Base-by-base conservation (phyloP, 306 rosid genomes). In the Fragaria nilgerrensis region DNA sequence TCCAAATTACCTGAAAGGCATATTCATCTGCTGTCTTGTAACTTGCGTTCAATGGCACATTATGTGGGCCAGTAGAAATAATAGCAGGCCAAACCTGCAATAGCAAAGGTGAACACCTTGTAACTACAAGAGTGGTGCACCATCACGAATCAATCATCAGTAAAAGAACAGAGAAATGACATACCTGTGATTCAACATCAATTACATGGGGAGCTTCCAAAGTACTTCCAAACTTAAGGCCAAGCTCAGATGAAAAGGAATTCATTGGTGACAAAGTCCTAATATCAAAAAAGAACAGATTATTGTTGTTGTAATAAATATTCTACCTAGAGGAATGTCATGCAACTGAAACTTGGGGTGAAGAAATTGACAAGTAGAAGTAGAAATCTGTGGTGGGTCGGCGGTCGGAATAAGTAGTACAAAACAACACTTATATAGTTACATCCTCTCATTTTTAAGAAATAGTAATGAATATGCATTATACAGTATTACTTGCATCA, bases 181-280 rank as follows among this genome's bases (percentile, higher is more conserved):
- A 63, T 65, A 90, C 98, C 95, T 94, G 98, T 53, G 96, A 84
- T 68, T 89, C 89, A 84, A 87, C 83, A 84, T 89, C 95, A 87
- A 94, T 88, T 48, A 94, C 96, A 81, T 94, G 98, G 50, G 98
- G 95, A 80, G 98, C 97, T 88, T 94, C 97, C 58, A 94, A 90
- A 83, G 85, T 84, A 82, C 91, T 89, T 82, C 88, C 96, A 82
- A 94, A 94, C 79, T 87, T 89, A 83, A 88, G 86, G 78, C 97
- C 98, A 63, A 94, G 98, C 87, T 94, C 98, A 47, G 97, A 92
- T 81, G 98, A 86, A 83, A 94, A 94, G 48, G 97, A 90, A 81
- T 75, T 69, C 96, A 94, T 83, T 59, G 98, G 98, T 68, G 98
- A 94, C 84, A 94, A 83, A 25, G 98, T 94, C 87, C 98, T 94